These are phyloP conservation scores for Kwoniella newhampshirensis DNA, from an alignment of 768 basidiomycete species.

Conservation along the genomic window DNA sequence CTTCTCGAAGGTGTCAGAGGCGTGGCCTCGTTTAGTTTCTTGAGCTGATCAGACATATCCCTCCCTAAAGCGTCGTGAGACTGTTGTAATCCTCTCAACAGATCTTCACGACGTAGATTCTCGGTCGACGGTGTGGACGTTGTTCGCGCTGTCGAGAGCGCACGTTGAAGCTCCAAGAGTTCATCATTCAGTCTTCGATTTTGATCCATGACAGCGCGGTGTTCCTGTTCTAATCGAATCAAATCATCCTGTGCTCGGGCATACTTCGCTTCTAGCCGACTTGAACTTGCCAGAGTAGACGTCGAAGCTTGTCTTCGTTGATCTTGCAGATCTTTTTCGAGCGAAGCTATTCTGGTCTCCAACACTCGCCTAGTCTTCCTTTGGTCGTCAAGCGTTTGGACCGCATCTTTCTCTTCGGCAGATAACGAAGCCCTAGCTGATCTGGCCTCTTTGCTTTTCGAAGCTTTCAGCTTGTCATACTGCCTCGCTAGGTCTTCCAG, in stretches of 20 bases:
- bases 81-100: constrained; percentile 43
- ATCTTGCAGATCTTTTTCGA: constrained; percentile 57
- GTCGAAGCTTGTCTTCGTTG: constrained; percentile 37
- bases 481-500: constrained; percentile 77
- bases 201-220: constrained; percentile 24
- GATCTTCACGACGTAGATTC: constrained; percentile 30
- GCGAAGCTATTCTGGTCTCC: constrained; percentile 39
- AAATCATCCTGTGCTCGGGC: constrained; percentile 28
- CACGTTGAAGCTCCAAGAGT: constrained; percentile 31
- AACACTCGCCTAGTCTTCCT: constrained; percentile 65
- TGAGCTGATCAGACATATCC: constrained; percentile 47
- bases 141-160: constrained; percentile 2
- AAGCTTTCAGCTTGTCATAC: constrained; percentile 58
- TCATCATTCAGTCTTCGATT: constrained; percentile 29
- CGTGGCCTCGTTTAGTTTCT: constrained; percentile 32
- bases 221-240: constrained; percentile 21
- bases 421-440: constrained; percentile 28
- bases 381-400: constrained; percentile 67
- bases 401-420: constrained; percentile 66
- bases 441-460: constrained; percentile 35
- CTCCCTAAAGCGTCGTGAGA: constrained; percentile 41
- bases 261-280: constrained; percentile 27
- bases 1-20: constrained; percentile 35
- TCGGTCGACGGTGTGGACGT: constrained; percentile 8
- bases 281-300: constrained; percentile 11